These are phyloP conservation scores for Rutstroemia sp. DNA, from an alignment of 2,329 filamentous ascomycete genomes.

Conservation along the genomic window DNA sequence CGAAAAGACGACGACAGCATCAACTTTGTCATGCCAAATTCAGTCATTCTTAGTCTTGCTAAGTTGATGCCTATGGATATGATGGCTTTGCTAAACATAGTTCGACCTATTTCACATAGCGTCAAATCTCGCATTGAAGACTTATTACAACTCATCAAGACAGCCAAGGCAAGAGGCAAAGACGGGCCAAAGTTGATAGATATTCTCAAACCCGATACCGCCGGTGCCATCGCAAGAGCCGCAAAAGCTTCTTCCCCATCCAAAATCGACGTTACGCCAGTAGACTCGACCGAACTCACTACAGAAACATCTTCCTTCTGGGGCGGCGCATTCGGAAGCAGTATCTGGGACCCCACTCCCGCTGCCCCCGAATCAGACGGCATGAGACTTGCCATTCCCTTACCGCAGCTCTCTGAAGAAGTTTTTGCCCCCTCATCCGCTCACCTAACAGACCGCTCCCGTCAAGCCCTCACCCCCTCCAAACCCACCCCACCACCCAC, in stretches of 20 bases:
- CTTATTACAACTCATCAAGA: constrained; percentile 58
- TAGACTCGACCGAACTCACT: constrained; percentile 29
- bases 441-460: constrained; percentile 11
- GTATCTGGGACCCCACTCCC: constrained; percentile 30
- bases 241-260: constrained; percentile 2
- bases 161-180: constrained; percentile 57
- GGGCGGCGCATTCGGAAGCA: constrained; percentile 44
- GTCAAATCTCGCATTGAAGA: constrained; percentile 50
- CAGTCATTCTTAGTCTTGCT: constrained; percentile 67
- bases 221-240: background rate
- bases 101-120: constrained; percentile 41
- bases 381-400: constrained; percentile 50
- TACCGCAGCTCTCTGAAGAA: constrained; percentile 49
- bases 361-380: constrained; percentile 26
- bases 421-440: constrained; percentile 35
- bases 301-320: constrained; percentile 48
- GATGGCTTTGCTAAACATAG: constrained; percentile 58
- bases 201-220: constrained; percentile 39
- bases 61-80: constrained; percentile 69
- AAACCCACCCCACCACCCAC: constrained; percentile 1
- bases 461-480: constrained; percentile 13
- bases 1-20: constrained; percentile 79
- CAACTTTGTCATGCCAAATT: constrained; percentile 71
- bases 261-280: constrained; percentile 22
- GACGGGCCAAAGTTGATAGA: constrained; percentile 68